These are phyloP conservation scores for Thuja plicata DNA, from an alignment of 83 land plant species.

Conservation along the genomic window DNA sequence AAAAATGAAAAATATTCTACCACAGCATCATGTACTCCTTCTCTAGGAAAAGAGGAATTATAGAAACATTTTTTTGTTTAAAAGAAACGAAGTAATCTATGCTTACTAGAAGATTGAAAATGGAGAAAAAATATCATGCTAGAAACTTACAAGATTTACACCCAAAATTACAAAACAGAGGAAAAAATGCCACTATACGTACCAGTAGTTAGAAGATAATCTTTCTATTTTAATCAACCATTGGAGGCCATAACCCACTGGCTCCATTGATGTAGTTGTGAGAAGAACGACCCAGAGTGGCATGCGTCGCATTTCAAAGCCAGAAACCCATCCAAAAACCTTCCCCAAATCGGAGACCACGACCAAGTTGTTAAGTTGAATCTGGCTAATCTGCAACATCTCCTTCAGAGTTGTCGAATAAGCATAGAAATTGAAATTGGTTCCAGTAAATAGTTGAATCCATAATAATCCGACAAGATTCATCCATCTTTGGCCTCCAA, in stretches of 20 bases:
- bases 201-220: background rate
- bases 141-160: too few species aligned
- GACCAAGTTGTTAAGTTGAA: slow-evolving; percentile 72
- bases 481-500: slow-evolving; percentile 51
- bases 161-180: background rate
- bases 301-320: slow-evolving; percentile 41
- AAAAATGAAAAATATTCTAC: too few species aligned
- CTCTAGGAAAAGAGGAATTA: too few species aligned
- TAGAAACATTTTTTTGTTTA: too few species aligned
- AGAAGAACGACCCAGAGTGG: slow-evolving; percentile 55
- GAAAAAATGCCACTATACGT: background rate
- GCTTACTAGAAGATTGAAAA: background rate
- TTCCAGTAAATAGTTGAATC: slow-evolving; percentile 73
- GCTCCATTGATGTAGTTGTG: slow-evolving; percentile 41
- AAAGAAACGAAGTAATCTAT: too few species aligned
- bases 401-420: slow-evolving; percentile 65
- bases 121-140: background rate
- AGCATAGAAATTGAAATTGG: slow-evolving; percentile 60
- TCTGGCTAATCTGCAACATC: slow-evolving; percentile 51
- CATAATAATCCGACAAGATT: slow-evolving; percentile 58
- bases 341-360: slow-evolving; percentile 78
- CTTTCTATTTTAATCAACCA: slow-evolving; percentile 33
- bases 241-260: slow-evolving; percentile 67
- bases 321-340: slow-evolving; percentile 60
- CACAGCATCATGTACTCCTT: too few species aligned